Conservation (phyloP, 2,329 filamentous ascomycete species). For the Grosmannia huntii region DNA sequence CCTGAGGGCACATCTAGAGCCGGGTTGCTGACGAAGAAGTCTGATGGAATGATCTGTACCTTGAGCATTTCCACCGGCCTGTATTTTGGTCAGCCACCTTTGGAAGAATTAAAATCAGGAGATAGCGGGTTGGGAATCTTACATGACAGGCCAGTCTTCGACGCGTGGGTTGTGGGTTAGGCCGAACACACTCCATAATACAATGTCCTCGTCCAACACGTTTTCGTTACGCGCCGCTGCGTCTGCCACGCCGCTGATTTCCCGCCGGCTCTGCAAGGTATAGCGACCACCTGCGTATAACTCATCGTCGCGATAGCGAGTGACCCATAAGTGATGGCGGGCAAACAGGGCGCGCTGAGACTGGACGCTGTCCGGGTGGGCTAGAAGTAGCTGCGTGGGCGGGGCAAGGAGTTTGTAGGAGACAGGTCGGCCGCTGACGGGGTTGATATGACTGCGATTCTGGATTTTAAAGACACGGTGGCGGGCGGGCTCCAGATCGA, state of each 20-base stretch:
- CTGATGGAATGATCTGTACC: slow-evolving; percentile 36
- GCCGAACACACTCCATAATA: slow-evolving; percentile 44
- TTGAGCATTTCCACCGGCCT: slow-evolving; percentile 40
- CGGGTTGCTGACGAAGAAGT: slow-evolving; percentile 39
- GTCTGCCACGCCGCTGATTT: slow-evolving; percentile 24
- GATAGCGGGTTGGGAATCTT: background rate
- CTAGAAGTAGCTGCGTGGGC: slow-evolving; percentile 32
- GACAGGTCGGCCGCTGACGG: slow-evolving; percentile 27
- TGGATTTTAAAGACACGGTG: slow-evolving; percentile 34
- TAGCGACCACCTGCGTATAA: slow-evolving; percentile 27
- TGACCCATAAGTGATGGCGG: slow-evolving; percentile 31
- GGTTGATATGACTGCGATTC: slow-evolving; percentile 29
- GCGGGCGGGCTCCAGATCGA: background rate
- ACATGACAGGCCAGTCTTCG: slow-evolving; percentile 58
- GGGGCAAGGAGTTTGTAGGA: slow-evolving; percentile 30
- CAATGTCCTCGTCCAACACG: slow-evolving; percentile 14
- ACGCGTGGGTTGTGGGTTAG: slow-evolving; percentile 52
- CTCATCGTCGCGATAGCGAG: slow-evolving; percentile 28
- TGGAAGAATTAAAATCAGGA: too few relatives aligned
- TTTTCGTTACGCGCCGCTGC: slow-evolving; percentile 15
- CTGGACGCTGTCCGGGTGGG: slow-evolving; percentile 26
- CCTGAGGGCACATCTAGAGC: slow-evolving; percentile 34
- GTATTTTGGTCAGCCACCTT: background rate
- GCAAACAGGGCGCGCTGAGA: slow-evolving; percentile 28
- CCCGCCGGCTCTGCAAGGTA: slow-evolving; percentile 30